Evolutionary conservation across 1,284 basidiomycete species (phyloP).

Genomic region (Anthracocystis setariae): DNA sequence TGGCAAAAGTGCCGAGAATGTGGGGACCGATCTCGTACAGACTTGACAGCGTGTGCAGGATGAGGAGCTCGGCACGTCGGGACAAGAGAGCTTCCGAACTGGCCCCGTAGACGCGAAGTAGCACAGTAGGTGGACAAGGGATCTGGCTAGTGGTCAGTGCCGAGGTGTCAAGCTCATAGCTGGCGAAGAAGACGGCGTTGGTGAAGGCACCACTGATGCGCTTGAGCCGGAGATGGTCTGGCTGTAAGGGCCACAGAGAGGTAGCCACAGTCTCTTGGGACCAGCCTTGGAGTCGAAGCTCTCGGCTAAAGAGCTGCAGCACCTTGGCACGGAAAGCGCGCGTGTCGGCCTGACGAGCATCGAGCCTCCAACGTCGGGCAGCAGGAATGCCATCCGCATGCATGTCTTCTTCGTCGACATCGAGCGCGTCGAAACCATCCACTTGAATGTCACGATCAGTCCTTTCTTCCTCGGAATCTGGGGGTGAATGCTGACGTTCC

Average conservation of each 20-base stretch:
- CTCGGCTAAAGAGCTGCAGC: constrained; percentile 52
- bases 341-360: constrained; percentile 55
- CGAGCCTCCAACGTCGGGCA: constrained; percentile 59
- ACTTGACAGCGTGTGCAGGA: constrained; percentile 64
- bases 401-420: constrained; percentile 66
- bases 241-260: constrained; percentile 43
- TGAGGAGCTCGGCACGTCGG: constrained; percentile 63
- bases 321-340: constrained; percentile 50
- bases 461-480: constrained; percentile 25
- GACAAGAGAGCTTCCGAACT: constrained; percentile 62
- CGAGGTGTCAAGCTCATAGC: constrained; percentile 37
- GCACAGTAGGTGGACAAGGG: constrained; percentile 53
- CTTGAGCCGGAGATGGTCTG: constrained; percentile 47
- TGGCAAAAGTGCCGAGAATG: constrained; percentile 66
- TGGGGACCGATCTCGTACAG: constrained; percentile 67
- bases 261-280: constrained; percentile 42
- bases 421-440: constrained; percentile 53
- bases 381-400: constrained; percentile 65
- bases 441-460: constrained; percentile 31
- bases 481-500: constrained; percentile 9
- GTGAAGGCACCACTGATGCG: constrained; percentile 64
- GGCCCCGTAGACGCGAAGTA: constrained; percentile 64
- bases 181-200: constrained; percentile 66
- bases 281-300: constrained; percentile 59
- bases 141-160: background rate